Conservation (phyloP, 352 stramenopile genomes). For the Globisporangium splendens region DNA sequence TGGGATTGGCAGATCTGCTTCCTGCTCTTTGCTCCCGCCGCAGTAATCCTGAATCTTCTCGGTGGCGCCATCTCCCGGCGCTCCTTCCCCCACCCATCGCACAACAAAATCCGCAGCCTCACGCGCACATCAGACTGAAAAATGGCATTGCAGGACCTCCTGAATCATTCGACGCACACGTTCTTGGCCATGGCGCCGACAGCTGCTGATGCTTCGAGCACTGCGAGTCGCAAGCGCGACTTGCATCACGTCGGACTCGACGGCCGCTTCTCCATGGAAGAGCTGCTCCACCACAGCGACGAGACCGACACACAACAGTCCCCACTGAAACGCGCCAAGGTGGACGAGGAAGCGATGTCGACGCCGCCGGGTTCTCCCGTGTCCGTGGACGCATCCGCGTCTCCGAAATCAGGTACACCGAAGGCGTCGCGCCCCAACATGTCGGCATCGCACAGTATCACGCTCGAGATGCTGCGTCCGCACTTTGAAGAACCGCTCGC, state of each 20-base stretch:
- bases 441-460: conserved; percentile 77
- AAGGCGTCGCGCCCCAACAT: conserved; percentile 51
- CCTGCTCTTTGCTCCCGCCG: too few species aligned
- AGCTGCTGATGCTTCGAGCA: neutral
- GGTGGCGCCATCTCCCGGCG: too few species aligned
- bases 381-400: conserved; percentile 1
- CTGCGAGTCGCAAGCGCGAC: neutral
- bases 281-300: too few species aligned
- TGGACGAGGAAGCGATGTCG: neutral
- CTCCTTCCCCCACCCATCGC: too few species aligned
- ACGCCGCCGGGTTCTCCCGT: neutral
- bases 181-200: neutral
- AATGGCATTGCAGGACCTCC: neutral
- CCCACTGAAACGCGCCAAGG: neutral
- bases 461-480: conserved; percentile 72
- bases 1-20: too few species aligned
- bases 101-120: too few species aligned
- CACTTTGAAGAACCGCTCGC: conserved; percentile 84
- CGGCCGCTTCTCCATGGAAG: too few species aligned
- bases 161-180: neutral
- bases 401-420: neutral
- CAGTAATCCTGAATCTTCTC: too few species aligned
- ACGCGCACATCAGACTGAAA: neutral
- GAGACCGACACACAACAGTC: too few species aligned
- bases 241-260: neutral